These are phyloP conservation scores for Fusarium heterosporum DNA, from an alignment of 2,329 filamentous ascomycete species.

Conservation along the genomic window DNA sequence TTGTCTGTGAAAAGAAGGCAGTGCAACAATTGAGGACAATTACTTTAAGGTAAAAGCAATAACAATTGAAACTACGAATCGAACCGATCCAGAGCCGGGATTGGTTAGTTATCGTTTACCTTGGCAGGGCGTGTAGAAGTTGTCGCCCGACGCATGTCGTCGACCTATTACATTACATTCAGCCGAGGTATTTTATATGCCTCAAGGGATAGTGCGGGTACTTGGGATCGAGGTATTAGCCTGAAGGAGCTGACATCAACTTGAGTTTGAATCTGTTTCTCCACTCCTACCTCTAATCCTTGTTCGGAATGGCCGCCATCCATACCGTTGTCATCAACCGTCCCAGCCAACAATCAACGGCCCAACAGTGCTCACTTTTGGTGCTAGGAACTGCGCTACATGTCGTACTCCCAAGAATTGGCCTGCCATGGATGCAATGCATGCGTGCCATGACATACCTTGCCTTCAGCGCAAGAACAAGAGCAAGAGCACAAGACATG, in stretches of 20 bases:
- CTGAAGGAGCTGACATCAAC: conserved; percentile 32
- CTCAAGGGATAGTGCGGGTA: conserved; percentile 25
- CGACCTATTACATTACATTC: conserved; percentile 35
- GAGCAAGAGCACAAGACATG: neutral
- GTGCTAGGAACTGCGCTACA: conserved; percentile 8
- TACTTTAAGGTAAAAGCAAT: conserved; percentile 32
- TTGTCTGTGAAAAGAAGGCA: neutral
- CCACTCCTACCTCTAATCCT: conserved; percentile 41
- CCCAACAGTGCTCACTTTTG: neutral
- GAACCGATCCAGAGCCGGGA: conserved; percentile 2
- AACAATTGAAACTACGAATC: conserved; percentile 34
- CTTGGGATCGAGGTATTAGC: conserved; percentile 29
- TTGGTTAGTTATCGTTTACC: conserved; percentile 20
- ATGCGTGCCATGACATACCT: neutral
- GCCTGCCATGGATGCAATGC: neutral
- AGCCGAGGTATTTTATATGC: conserved; percentile 32
- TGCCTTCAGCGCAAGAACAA: neutral
- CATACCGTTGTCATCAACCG: conserved; percentile 23
- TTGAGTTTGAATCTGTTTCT: conserved; percentile 19
- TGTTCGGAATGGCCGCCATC: conserved; percentile 36
- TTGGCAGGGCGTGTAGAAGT: conserved; percentile 11
- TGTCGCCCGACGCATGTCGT: conserved; percentile 11
- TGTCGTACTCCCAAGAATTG: conserved; percentile 11
- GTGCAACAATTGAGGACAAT: conserved; percentile 2
- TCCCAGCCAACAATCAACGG: neutral